Evolutionary conservation across 2,329 filamentous ascomycete genomes (phyloP), one percentile per base, ranked within the genome.

Genomic region (Diplocarpon rosae): DNA sequence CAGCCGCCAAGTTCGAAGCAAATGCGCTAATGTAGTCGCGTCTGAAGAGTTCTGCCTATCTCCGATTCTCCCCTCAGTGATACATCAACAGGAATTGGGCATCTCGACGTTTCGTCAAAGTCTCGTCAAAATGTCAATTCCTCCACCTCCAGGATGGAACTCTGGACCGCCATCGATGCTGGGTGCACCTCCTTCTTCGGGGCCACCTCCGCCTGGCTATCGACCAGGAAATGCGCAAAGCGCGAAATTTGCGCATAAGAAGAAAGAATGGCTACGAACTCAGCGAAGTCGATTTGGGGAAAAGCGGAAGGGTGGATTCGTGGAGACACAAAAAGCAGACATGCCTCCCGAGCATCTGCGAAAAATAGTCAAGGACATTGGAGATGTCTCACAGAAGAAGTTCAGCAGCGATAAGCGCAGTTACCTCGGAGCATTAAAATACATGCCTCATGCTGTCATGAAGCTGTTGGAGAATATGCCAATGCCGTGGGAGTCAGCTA

Each of bases 381-480:
- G 93, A 56, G 92, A 98, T 71, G 90, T 98, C 40, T 96, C 90
- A 43, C 93, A 98, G 66, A 96, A 95, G 71, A 96, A 95, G 66
- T 98, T 95, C 71, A 95, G 87, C 55, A 95, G 84, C 61, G 92
- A 98, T 70, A 98, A 98, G 74, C 79, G 92, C 56, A 95, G 89
- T 66, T 98, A 98, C 65, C 75, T 98, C 38, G 93, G 93, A 51
- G 92, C 93, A 29, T 69, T 98, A 52, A 98, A 98, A 68, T 98
- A 95, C 69, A 98, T 98, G 92, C 92, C 92, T 1, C 92, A 98
- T 63, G 92, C 92, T 5, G 92, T 98, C 10, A 69, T 98, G 68
- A 98, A 98, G 70, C 74, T 98, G 17, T 66, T 98, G 45, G 92
- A 98, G 69, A 98, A 98, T 59, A 98, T 98, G 92, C 92, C 92